Conservation (phyloP, 306 rosid genomes). For the Casuarina equisetifolia region DNA sequence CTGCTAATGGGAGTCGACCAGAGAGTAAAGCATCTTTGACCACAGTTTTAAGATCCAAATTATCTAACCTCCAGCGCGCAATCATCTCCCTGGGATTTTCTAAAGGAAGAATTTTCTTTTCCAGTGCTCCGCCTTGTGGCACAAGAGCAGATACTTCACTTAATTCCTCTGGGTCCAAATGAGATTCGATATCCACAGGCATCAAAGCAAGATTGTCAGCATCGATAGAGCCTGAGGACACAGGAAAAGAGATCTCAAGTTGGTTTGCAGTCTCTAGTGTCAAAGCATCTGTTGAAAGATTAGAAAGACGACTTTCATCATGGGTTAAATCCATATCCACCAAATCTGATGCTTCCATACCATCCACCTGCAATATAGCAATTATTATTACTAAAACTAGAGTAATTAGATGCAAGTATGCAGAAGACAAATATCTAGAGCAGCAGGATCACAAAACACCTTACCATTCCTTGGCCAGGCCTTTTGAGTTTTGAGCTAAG, state of each 20-base stretch:
- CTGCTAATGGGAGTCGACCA: constrained; percentile 97
- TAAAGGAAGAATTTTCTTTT: constrained; percentile 51
- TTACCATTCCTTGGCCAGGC: constrained; percentile 74
- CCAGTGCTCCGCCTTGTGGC: constrained; percentile 39
- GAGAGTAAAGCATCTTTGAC: constrained; percentile 92
- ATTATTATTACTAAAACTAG: constrained; percentile 25
- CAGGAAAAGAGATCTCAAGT: constrained; percentile 53
- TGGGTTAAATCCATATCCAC: constrained; percentile 43
- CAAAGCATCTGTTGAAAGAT: constrained; percentile 45
- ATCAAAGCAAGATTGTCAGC: constrained; percentile 59
- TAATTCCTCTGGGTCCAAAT: constrained; percentile 48
- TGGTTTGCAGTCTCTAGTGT: constrained; percentile 49
- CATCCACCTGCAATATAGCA: constrained; percentile 55
- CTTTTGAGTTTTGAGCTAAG: constrained; percentile 69
- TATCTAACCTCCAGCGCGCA: constrained; percentile 92
- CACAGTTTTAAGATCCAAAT: constrained; percentile 77
- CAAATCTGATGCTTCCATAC: constrained; percentile 46
- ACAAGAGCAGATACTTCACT: constrained; percentile 52
- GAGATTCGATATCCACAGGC: constrained; percentile 48
- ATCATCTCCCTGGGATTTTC: constrained; percentile 95
- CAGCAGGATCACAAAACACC: constrained; percentile 29
- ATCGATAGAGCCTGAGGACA: constrained; percentile 33
- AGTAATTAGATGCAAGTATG: constrained; percentile 9
- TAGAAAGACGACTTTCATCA: constrained; percentile 57
- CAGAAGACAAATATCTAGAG: constrained; percentile 12